Evolutionary conservation across 306 rosid genomes (phyloP).

Genomic region (Begonia fuchsioides): DNA sequence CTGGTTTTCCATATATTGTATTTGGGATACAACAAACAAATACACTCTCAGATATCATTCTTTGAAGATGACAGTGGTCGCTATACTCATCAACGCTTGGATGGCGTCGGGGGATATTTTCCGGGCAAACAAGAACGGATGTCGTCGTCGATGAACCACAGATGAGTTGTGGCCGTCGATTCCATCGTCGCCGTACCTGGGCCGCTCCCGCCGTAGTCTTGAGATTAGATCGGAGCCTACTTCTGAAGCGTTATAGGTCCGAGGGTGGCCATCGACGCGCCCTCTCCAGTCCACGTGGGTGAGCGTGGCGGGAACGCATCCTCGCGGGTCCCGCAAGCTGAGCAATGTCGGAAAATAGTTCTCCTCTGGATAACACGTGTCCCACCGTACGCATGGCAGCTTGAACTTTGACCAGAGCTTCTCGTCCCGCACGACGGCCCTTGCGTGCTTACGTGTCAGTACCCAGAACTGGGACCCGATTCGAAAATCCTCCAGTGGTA

Average conservation of each 20-base stretch:
- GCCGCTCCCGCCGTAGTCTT: slow-evolving; percentile 15
- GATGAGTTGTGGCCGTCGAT: slow-evolving; percentile 9
- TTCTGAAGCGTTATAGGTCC: slow-evolving; percentile 26
- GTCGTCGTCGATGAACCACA: slow-evolving; percentile 5
- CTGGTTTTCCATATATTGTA: too few relatives aligned
- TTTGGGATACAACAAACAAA: too few relatives aligned
- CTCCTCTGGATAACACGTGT: slow-evolving; percentile 58
- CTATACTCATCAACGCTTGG: slow-evolving; percentile 35
- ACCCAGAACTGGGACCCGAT: slow-evolving; percentile 71
- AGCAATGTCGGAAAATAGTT: slow-evolving; percentile 72
- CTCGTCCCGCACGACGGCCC: slow-evolving; percentile 26
- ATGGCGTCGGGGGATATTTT: slow-evolving; percentile 32
- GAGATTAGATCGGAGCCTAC: slow-evolving; percentile 27
- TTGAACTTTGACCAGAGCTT: slow-evolving; percentile 42
- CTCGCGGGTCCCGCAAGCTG: slow-evolving; percentile 29
- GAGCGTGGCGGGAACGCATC: slow-evolving; percentile 53
- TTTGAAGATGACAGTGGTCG: slow-evolving; percentile 25
- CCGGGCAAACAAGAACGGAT: slow-evolving; percentile 53
- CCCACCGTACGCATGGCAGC: slow-evolving; percentile 26
- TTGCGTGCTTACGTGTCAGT: slow-evolving; percentile 55
- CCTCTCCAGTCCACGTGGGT: slow-evolving; percentile 65
- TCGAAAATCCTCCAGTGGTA: slow-evolving; percentile 41
- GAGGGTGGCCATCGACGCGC: slow-evolving; percentile 41
- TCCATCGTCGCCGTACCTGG: slow-evolving; percentile 41
- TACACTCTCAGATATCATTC: too few relatives aligned